Evolutionary conservation across 371 early-diverging fungal species (phyloP).

Genomic region (Haplosporangium sp.): DNA sequence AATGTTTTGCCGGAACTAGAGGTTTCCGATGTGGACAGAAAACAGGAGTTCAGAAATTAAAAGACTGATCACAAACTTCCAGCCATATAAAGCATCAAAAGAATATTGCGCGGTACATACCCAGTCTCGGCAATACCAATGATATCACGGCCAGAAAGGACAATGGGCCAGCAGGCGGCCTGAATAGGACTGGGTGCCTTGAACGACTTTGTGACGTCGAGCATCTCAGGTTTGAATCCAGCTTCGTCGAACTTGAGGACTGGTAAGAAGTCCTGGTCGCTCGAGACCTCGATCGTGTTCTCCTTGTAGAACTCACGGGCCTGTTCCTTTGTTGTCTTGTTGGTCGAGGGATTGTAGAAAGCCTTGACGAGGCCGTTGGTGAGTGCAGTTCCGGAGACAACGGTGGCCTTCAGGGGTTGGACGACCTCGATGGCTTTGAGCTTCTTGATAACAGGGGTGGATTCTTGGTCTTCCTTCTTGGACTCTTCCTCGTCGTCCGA

Average conservation of each 20-base stretch:
- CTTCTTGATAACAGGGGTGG: slow-evolving; percentile 59
- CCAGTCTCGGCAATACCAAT: slow-evolving; percentile 90
- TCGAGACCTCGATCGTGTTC: slow-evolving; percentile 73
- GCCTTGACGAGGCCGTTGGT: slow-evolving; percentile 34
- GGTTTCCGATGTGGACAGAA: background rate
- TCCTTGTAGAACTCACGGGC: slow-evolving; percentile 71
- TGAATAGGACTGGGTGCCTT: slow-evolving; percentile 96
- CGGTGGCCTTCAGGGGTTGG: slow-evolving; percentile 38
- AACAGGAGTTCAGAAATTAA: background rate
- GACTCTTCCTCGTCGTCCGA: slow-evolving; percentile 56
- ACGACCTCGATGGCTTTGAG: slow-evolving; percentile 47
- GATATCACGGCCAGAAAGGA: slow-evolving; percentile 78
- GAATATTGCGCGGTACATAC: slow-evolving; percentile 46
- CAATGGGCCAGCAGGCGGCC: slow-evolving; percentile 90
- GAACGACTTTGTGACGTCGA: slow-evolving; percentile 88
- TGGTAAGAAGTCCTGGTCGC: slow-evolving; percentile 77
- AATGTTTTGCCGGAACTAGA: slow-evolving; percentile 89
- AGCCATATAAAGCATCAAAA: background rate
- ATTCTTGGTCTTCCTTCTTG: slow-evolving; percentile 48
- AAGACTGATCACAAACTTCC: background rate
- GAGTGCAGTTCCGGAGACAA: slow-evolving; percentile 40
- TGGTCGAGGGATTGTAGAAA: slow-evolving; percentile 47
- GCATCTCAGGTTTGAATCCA: slow-evolving; percentile 74
- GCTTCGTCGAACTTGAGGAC: slow-evolving; percentile 83
- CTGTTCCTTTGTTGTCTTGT: slow-evolving; percentile 53